A percentile compares a stretch with the other conserved stretches of the same genome.
Evolutionary conservation across 1,284 basidiomycete species (phyloP).

Genomic region (Cryptococcus sp.): DNA sequence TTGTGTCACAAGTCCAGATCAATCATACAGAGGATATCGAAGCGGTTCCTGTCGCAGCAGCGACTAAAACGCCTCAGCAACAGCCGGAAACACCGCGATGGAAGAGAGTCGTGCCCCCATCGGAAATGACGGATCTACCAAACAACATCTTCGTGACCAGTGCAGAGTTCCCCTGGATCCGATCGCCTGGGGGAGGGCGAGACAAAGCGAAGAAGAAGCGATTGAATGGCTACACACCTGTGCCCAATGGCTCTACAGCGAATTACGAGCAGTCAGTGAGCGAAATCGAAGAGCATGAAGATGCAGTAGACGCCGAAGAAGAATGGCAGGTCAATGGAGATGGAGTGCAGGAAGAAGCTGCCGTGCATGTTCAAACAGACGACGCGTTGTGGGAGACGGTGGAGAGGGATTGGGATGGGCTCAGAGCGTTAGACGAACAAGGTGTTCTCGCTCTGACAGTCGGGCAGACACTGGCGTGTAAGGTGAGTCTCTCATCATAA

Average conservation of each 20-base stretch:
- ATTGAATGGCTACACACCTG: too few species aligned
- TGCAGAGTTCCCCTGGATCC: conserved; percentile 20
- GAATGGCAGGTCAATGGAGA: neutral
- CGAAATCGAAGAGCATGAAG: too few species aligned
- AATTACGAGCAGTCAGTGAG: too few species aligned
- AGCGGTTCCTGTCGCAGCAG: neutral
- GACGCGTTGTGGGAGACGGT: conserved; percentile 16
- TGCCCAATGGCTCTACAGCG: too few species aligned
- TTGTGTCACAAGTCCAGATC: neutral
- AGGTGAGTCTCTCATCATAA: conserved; percentile 28
- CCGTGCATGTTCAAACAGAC: conserved; percentile 3
- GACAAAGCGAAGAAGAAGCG: neutral
- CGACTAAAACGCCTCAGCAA: neutral
- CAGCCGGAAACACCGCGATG: neutral
- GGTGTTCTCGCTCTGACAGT: neutral
- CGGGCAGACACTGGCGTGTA: conserved; percentile 33
- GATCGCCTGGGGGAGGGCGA: conserved; percentile 4
- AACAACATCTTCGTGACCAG: conserved; percentile 45
- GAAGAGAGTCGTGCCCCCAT: conserved; percentile 28
- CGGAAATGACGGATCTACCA: conserved; percentile 31
- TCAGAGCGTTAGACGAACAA: neutral
- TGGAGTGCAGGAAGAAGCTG: conserved; percentile 4
- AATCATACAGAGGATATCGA: neutral
- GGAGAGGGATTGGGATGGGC: conserved; percentile 13
- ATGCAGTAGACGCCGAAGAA: neutral